Percentiles rank a stretch among this genome's conserved stretches.
phyloP scores from a whole-genome alignment of 2,329 filamentous ascomycete genomes.

The Colletotrichum navitas region DNA sequence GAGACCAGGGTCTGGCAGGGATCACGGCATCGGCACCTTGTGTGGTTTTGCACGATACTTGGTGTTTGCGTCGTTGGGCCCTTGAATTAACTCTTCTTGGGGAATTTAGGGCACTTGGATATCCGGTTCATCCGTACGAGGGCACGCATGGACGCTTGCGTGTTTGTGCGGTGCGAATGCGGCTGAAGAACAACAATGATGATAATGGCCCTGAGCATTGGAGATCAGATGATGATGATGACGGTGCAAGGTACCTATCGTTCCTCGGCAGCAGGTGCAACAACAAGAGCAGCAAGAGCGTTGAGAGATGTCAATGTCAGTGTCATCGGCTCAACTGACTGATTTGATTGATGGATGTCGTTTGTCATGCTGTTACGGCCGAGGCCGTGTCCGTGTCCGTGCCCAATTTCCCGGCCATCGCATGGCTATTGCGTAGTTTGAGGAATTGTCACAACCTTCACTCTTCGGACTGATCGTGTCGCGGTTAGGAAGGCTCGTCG shows the following conservation, averaged over 20 bases:
- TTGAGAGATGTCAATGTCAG: background rate
- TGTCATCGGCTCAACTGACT: background rate
- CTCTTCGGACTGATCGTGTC: background rate
- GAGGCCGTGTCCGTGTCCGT: constrained; percentile 7
- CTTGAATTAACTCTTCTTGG: background rate
- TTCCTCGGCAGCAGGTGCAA: background rate
- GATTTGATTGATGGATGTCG: constrained; percentile 13
- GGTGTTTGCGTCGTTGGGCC: background rate
- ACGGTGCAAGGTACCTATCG: too few relatives aligned
- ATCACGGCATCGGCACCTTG: constrained; percentile 4
- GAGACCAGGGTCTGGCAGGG: constrained; percentile 20
- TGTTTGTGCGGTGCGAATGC: constrained; percentile 16
- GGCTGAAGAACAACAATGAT: background rate
- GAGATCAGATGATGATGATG: constrained; percentile 3
- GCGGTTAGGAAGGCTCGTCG: background rate
- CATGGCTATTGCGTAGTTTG: constrained; percentile 16
- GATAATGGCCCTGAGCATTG: background rate
- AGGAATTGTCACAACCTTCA: constrained; percentile 20
- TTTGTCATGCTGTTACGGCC: constrained; percentile 7
- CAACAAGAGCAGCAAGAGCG: background rate
- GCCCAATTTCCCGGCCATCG: background rate
- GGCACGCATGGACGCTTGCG: background rate
- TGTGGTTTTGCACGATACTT: constrained; percentile 14
- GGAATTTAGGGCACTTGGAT: background rate
- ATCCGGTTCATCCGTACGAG: background rate